phyloP scores from a whole-genome alignment of 169 alveolate genomes.

The Plasmodium blacklocki region DNA sequence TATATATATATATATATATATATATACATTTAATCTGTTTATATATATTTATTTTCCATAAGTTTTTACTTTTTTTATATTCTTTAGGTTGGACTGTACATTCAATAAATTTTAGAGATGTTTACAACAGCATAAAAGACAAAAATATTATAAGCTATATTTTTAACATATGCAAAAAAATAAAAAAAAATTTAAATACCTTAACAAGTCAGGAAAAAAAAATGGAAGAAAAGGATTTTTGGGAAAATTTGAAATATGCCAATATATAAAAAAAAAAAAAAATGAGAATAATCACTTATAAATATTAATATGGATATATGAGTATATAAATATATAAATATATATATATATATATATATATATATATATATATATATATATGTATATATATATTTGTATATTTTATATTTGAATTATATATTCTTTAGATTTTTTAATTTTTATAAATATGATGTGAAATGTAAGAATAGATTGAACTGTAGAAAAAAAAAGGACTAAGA shows the following conservation, averaged over 20 bases:
- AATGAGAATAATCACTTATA: background rate
- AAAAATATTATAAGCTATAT: conserved; percentile 62
- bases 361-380: too few species aligned
- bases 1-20: too few species aligned
- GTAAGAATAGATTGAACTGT: too few species aligned
- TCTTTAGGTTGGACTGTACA: conserved; percentile 60
- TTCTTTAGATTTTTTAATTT: too few species aligned
- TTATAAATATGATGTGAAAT: too few species aligned
- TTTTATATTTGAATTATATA: too few species aligned
- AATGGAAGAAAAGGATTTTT: conserved; percentile 58
- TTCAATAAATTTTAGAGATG: conserved; percentile 60
- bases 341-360: too few species aligned
- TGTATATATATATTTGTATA: too few species aligned
- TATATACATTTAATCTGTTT: too few species aligned
- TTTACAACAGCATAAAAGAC: conserved; percentile 71
- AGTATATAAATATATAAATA: too few species aligned
- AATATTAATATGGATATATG: background rate
- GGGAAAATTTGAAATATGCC: conserved; percentile 69
- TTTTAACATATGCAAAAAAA: conserved; percentile 51
- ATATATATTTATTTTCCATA: too few species aligned
- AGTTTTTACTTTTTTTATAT: conserved; percentile 4
- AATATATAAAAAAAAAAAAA: conserved; percentile 20
- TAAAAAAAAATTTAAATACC: conserved; percentile 52
- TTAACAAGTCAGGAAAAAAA: conserved; percentile 49
- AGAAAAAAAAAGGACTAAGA: too few species aligned